A percentile compares a stretch with the other conserved stretches of the same genome.
These are phyloP conservation scores for Aphanomyces cochlioides DNA, from an alignment of 352 stramenopile species.

Conservation along the genomic window DNA sequence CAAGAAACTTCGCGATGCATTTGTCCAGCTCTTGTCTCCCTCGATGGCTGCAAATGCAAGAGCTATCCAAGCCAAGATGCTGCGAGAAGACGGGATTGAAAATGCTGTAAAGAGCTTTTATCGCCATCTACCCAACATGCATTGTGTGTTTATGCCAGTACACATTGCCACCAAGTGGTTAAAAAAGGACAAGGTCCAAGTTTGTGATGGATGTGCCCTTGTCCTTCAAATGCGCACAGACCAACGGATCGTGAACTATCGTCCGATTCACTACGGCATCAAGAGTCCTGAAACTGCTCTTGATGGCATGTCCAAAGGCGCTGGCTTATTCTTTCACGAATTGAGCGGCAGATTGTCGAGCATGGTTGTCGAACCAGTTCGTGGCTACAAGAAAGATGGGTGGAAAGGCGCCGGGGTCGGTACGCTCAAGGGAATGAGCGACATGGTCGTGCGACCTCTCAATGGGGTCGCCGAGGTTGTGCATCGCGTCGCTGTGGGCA, in stretches of 20 bases:
- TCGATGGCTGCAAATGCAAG: conserved; percentile 51
- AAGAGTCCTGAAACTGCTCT: conserved; percentile 54
- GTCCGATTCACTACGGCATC: conserved; percentile 53
- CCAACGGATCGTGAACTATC: conserved; percentile 58
- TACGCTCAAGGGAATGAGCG: conserved; percentile 49
- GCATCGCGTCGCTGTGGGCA: conserved; percentile 57
- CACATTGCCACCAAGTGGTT: conserved; percentile 55
- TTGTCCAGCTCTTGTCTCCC: conserved; percentile 52
- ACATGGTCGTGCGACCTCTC: conserved; percentile 52
- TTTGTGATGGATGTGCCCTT: conserved; percentile 58
- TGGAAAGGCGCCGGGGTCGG: conserved; percentile 58
- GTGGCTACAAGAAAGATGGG: conserved; percentile 57
- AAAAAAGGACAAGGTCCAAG: conserved; percentile 44
- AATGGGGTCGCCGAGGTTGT: conserved; percentile 57
- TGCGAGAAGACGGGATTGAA: conserved; percentile 77
- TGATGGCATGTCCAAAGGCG: conserved; percentile 47
- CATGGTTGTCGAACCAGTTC: conserved; percentile 52
- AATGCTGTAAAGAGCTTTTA: conserved; percentile 84
- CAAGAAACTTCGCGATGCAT: conserved; percentile 74
- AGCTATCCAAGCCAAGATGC: conserved; percentile 57
- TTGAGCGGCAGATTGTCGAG: conserved; percentile 55
- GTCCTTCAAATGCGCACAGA: conserved; percentile 44
- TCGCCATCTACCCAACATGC: conserved; percentile 80
- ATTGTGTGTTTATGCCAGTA: conserved; percentile 57
- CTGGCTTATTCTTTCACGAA: conserved; percentile 58